A percentile compares a stretch with the other conserved stretches of the same genome.
phyloP scores from a whole-genome alignment of 2,329 filamentous ascomycete species.

The Penicillium sp. region DNA sequence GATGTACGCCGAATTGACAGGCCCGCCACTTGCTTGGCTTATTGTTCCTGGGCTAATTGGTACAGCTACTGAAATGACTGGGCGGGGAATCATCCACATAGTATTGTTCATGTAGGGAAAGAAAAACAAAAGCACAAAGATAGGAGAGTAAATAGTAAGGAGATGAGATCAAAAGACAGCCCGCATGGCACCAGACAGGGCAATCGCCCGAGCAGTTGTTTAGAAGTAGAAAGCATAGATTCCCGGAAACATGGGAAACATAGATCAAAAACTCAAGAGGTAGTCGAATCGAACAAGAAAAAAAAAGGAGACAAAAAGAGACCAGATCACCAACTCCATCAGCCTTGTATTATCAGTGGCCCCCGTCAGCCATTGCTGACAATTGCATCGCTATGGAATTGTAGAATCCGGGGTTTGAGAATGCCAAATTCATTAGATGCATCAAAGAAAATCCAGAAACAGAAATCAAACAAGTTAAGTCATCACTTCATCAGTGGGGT shows the following conservation, averaged over 20 bases:
- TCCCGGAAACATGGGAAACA: constrained; percentile 13
- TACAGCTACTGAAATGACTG: constrained; percentile 6
- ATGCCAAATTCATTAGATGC: constrained; percentile 36
- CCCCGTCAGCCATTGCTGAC: constrained; percentile 26
- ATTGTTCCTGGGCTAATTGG: background rate
- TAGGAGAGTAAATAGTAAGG: constrained; percentile 2
- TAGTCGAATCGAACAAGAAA: constrained; percentile 12
- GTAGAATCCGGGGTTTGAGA: constrained; percentile 27
- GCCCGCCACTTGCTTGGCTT: background rate
- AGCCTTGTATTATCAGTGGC: constrained; percentile 30
- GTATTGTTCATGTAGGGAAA: constrained; percentile 23
- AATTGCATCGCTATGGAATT: constrained; percentile 37
- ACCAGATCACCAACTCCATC: constrained; percentile 37
- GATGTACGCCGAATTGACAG: constrained; percentile 1
- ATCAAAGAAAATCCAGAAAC: constrained; percentile 20
- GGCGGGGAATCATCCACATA: constrained; percentile 27
- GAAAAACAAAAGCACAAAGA: constrained; percentile 8
- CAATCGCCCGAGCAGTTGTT: constrained; percentile 25
- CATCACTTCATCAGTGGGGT: constrained; percentile 43
- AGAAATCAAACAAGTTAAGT: constrained; percentile 21
- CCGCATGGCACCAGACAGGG: constrained; percentile 22
- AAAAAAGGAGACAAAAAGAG: constrained; percentile 20
- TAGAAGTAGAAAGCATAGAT: constrained; percentile 12
- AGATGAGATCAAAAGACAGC: constrained; percentile 17
- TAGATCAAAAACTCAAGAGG: constrained; percentile 12